Evolutionary conservation across 2,329 filamentous ascomycete species (phyloP).

Genomic region (Nemania abortiva): DNA sequence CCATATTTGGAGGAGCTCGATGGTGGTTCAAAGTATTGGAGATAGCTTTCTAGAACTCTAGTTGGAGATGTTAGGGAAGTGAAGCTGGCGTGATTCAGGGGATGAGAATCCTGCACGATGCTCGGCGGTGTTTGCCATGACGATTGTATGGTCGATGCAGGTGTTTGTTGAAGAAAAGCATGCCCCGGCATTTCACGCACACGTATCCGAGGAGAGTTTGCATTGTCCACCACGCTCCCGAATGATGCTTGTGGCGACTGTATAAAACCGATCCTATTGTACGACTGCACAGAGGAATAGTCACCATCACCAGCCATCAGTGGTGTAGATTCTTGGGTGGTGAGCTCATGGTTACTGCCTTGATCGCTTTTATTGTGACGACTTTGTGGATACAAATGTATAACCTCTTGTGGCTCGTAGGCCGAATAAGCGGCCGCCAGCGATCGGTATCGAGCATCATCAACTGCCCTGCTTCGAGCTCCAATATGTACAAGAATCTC

Average conservation of each 20-base stretch:
- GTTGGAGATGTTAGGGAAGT: slow-evolving; percentile 61
- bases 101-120: slow-evolving; percentile 68
- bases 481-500: slow-evolving; percentile 69
- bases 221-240: slow-evolving; percentile 59
- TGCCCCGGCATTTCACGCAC: slow-evolving; percentile 12
- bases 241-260: slow-evolving; percentile 59
- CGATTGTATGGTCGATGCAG: slow-evolving; percentile 44
- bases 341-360: background rate
- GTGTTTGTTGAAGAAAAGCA: slow-evolving; percentile 15
- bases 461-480: slow-evolving; percentile 61
- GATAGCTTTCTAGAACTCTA: slow-evolving; percentile 62
- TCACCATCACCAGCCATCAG: slow-evolving; percentile 25
- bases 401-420: slow-evolving; percentile 51
- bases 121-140: slow-evolving; percentile 62
- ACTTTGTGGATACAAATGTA: slow-evolving; percentile 8
- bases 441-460: slow-evolving; percentile 64
- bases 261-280: slow-evolving; percentile 36
- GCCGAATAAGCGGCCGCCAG: slow-evolving; percentile 64
- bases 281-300: slow-evolving; percentile 21
- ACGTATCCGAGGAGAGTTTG: slow-evolving; percentile 51
- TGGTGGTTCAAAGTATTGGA: slow-evolving; percentile 54
- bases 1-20: slow-evolving; percentile 33
- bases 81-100: slow-evolving; percentile 51
- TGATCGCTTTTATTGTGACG: background rate
- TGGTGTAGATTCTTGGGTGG: background rate